A percentile compares a stretch with the other conserved stretches of the same genome.
phyloP scores from a whole-genome alignment of 139 green algal genomes.

The Ettlia oleoabundans region DNA sequence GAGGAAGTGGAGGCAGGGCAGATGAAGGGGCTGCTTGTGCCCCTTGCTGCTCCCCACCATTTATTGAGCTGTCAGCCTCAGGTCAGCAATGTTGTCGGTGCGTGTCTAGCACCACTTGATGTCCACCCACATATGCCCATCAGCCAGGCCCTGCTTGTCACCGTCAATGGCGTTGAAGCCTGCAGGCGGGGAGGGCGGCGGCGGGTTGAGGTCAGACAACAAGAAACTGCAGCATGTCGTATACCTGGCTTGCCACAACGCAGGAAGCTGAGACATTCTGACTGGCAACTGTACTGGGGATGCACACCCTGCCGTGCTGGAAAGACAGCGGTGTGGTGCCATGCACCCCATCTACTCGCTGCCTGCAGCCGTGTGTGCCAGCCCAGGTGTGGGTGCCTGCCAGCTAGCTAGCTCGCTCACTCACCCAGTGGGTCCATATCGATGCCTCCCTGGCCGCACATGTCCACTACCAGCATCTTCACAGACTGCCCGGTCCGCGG shows the following conservation, averaged over 20 bases:
- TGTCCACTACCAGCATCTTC: slow-evolving; percentile 5
- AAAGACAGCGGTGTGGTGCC: too few relatives aligned
- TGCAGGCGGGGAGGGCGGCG: neutral
- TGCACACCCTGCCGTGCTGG: too few relatives aligned
- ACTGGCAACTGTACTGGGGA: too few relatives aligned
- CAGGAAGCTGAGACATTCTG: too few relatives aligned
- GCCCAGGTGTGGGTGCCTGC: neutral
- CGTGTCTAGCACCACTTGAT: neutral
- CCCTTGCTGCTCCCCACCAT: too few relatives aligned
- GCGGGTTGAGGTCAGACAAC: too few relatives aligned
- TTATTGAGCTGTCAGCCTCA: neutral
- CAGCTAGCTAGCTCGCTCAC: neutral
- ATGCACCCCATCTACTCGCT: too few relatives aligned
- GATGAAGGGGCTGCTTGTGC: too few relatives aligned
- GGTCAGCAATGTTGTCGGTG: neutral
- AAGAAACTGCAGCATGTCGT: too few relatives aligned
- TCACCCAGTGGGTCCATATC: slow-evolving; percentile 10
- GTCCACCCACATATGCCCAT: neutral
- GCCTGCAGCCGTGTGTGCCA: neutral
- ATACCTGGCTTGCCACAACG: too few relatives aligned
- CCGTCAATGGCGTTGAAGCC: slow-evolving; percentile 3
- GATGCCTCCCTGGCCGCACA: neutral
- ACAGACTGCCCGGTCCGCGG: neutral
- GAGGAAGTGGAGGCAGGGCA: too few relatives aligned
- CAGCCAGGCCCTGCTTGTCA: neutral